A percentile compares a stretch with the other conserved stretches of the same genome.
phyloP scores from a whole-genome alignment of 2,329 filamentous ascomycete genomes.

The Hysterium pulicare region DNA sequence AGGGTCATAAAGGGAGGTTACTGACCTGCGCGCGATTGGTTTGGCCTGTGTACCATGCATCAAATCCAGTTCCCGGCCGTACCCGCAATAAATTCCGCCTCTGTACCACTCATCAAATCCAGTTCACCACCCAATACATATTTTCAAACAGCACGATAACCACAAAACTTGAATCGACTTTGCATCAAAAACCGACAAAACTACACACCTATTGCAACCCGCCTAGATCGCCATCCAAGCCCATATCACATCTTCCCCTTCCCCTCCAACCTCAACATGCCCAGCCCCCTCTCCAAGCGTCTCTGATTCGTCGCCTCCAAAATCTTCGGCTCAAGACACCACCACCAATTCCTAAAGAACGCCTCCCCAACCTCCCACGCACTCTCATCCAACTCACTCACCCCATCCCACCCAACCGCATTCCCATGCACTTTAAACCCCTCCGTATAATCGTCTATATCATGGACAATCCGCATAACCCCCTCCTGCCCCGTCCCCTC shows the following conservation, averaged over 20 bases:
- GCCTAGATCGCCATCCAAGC: too few species aligned
- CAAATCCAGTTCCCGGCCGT: too few species aligned
- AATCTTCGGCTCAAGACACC: constrained; percentile 52
- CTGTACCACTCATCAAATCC: too few species aligned
- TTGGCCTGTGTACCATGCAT: too few species aligned
- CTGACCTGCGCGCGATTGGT: too few species aligned
- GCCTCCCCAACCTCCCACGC: constrained; percentile 56
- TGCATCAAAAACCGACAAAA: too few species aligned
- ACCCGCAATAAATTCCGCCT: too few species aligned
- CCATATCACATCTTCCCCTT: too few species aligned
- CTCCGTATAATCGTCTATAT: constrained; percentile 53
- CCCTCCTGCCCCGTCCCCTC: constrained; percentile 39
- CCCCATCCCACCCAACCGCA: constrained; percentile 44
- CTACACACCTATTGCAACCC: too few species aligned
- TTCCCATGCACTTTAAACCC: constrained; percentile 34
- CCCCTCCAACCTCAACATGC: constrained; percentile 1
- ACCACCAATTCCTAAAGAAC: constrained; percentile 57
- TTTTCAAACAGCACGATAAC: neutral
- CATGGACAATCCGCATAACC: constrained; percentile 51
- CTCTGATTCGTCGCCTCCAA: constrained; percentile 53
- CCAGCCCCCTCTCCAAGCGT: constrained; percentile 44
- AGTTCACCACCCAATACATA: too few species aligned
- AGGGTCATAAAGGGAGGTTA: too few species aligned
- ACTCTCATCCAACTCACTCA: constrained; percentile 44
- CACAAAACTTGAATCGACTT: too few species aligned